Percentiles rank a stretch among this genome's conserved stretches.
Conservation (phyloP, 352 stramenopile genomes). For the Hyphochytrium catenoides region DNA sequence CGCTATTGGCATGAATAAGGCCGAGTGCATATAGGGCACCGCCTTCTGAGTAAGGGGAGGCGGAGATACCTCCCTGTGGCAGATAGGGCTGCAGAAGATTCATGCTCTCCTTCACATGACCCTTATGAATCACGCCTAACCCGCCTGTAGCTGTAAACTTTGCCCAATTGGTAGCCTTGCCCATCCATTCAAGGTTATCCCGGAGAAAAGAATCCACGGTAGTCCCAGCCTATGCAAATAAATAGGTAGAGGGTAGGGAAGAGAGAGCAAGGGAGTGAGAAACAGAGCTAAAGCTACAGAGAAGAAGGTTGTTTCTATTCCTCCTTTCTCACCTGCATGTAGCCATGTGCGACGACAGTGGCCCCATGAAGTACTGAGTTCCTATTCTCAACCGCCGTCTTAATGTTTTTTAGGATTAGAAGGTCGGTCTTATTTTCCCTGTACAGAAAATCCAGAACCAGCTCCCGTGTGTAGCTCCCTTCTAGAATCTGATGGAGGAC, state of each 20-base stretch:
- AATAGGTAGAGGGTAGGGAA: no score
- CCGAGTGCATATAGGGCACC: conserved; percentile 92
- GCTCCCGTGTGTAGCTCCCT: conserved; percentile 69
- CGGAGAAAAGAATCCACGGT: conserved; percentile 91
- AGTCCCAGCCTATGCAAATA: no score
- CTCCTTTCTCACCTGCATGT: no score
- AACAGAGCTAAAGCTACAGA: no score
- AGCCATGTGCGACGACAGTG: conserved; percentile 84
- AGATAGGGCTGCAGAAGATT: conserved; percentile 91
- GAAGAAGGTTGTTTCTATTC: no score
- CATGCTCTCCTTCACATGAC: conserved; percentile 93
- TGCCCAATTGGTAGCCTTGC: conserved; percentile 95
- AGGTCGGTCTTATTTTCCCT: conserved; percentile 66
- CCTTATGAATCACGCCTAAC: conserved; percentile 94
- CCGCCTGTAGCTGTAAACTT: conserved; percentile 96
- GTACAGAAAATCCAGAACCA: conserved; percentile 79
- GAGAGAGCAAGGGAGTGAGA: no score
- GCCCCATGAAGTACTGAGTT: conserved; percentile 94
- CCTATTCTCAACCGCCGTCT: conserved; percentile 72
- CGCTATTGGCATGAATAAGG: conserved; percentile 92
- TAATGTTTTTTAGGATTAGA: conserved; percentile 79
- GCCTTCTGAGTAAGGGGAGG: conserved; percentile 88
- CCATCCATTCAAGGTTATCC: conserved; percentile 97
- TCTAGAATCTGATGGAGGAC: conserved; percentile 63
- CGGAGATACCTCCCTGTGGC: conserved; percentile 53